Percentiles rank a stretch among this genome's conserved stretches.
Evolutionary conservation across 2,329 filamentous ascomycete species (phyloP).

Genomic region (Talaromyces islandicus): DNA sequence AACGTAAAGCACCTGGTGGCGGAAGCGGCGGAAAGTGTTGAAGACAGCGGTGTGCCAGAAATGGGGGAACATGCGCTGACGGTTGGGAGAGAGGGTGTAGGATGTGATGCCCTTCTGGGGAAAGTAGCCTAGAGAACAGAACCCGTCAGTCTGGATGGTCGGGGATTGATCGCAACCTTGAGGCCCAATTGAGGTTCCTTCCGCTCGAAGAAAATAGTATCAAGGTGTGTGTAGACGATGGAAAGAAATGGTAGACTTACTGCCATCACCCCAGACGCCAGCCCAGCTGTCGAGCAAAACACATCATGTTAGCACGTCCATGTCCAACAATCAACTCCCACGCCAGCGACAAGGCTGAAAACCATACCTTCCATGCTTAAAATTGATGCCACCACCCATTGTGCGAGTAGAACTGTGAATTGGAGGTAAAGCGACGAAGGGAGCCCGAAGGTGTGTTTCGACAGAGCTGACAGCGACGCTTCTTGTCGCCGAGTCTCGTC

Average conservation of each 20-base stretch:
- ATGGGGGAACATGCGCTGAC: conserved; percentile 80
- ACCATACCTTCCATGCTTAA: conserved; percentile 7
- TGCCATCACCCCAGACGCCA: not conserved
- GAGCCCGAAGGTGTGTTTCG: not conserved
- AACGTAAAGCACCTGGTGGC: conserved; percentile 82
- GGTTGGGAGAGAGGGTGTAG: conserved; percentile 80
- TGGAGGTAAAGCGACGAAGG: not conserved
- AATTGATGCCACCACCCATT: conserved; percentile 9
- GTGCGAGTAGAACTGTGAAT: conserved; percentile 3
- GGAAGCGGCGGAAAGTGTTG: conserved; percentile 88
- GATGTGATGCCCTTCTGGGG: conserved; percentile 56
- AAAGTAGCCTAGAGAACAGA: conserved; percentile 16
- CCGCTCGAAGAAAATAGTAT: not conserved
- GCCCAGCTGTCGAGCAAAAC: not conserved
- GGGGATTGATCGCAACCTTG: not conserved
- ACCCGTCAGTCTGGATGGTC: conserved; percentile 13
- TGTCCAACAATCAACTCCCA: not conserved
- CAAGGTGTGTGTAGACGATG: not conserved
- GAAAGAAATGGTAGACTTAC: not conserved
- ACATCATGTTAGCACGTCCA: not conserved
- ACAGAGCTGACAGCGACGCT: not conserved
- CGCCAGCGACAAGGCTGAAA: not conserved
- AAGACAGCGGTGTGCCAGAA: conserved; percentile 77
- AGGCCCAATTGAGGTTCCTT: not conserved
- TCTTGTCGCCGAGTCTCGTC: not conserved